phyloP scores from a whole-genome alignment of 2,329 filamentous ascomycete species.

The Fonsecaea pugnacius region DNA sequence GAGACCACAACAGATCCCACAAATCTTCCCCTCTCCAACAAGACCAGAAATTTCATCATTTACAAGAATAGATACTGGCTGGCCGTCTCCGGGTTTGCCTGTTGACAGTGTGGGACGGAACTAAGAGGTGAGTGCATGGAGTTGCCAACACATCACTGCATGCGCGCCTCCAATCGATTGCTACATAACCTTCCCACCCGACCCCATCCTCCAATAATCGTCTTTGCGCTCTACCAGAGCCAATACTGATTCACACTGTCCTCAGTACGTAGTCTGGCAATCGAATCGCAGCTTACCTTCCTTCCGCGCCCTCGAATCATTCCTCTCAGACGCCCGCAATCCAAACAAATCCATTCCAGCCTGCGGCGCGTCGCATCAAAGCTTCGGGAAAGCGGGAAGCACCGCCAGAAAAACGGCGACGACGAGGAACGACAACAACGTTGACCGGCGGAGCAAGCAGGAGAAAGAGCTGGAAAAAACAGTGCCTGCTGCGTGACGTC shows the following conservation, averaged over 20 bases:
- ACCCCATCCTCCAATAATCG: constrained; percentile 36
- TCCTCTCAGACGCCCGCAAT: constrained; percentile 27
- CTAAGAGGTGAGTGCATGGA: constrained; percentile 37
- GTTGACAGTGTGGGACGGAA: constrained; percentile 29
- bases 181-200: constrained; percentile 31
- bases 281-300: constrained; percentile 34
- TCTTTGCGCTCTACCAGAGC: constrained; percentile 26
- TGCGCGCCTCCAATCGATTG: constrained; percentile 35
- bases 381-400: constrained; percentile 32
- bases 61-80: constrained; percentile 34
- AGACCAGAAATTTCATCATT: constrained; percentile 14
- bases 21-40: constrained; percentile 8
- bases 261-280: constrained; percentile 32
- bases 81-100: constrained; percentile 24
- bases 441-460: not conserved
- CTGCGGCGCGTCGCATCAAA: constrained; percentile 26
- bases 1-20: constrained; percentile 11
- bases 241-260: constrained; percentile 35
- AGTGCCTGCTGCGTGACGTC: constrained; percentile 16
- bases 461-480: constrained; percentile 25
- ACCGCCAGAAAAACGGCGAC: constrained; percentile 14
- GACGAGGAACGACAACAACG: constrained; percentile 12
- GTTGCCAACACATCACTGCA: constrained; percentile 37
- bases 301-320: constrained; percentile 34
- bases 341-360: constrained; percentile 25